Conservation (phyloP, 129 eudicot genomes). For the Tagetes patula region DNA sequence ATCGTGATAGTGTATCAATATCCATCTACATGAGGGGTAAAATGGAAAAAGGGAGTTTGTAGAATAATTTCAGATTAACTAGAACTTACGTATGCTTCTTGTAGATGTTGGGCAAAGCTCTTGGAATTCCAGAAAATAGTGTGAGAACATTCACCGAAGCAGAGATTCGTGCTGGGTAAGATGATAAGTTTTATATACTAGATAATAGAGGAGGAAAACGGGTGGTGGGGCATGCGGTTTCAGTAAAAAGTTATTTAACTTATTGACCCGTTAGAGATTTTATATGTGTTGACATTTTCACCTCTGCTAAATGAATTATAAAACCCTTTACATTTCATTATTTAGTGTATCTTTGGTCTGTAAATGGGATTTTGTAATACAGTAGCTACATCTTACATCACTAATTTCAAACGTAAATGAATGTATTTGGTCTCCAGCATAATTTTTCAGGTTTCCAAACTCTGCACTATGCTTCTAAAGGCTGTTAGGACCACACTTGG, state of each 20-base stretch:
- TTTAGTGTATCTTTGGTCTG: too few species aligned
- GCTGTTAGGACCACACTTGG: constrained; percentile 70
- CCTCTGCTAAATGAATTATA: too few species aligned
- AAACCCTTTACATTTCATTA: too few species aligned
- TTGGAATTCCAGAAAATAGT: constrained; percentile 82
- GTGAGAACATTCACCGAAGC: constrained; percentile 86
- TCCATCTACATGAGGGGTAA: not conserved
- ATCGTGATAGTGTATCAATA: not conserved
- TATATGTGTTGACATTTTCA: not conserved
- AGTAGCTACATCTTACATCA: constrained; percentile 28
- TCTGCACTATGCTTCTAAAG: constrained; percentile 79
- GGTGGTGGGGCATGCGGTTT: not conserved
- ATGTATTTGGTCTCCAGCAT: constrained; percentile 30
- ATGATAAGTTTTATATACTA: constrained; percentile 13
- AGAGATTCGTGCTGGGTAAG: constrained; percentile 96
- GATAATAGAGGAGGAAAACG: not conserved
- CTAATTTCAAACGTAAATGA: constrained; percentile 30
- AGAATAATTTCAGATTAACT: not conserved
- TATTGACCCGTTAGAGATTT: not conserved
- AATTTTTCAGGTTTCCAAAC: constrained; percentile 93
- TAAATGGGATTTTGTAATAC: not conserved
- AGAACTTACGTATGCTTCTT: constrained; percentile 30
- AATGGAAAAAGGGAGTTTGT: not conserved
- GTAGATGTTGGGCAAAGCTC: constrained; percentile 86
- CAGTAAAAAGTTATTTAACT: not conserved